Conservation (phyloP, 306 rosid species). For the Calophaca sinica region DNA sequence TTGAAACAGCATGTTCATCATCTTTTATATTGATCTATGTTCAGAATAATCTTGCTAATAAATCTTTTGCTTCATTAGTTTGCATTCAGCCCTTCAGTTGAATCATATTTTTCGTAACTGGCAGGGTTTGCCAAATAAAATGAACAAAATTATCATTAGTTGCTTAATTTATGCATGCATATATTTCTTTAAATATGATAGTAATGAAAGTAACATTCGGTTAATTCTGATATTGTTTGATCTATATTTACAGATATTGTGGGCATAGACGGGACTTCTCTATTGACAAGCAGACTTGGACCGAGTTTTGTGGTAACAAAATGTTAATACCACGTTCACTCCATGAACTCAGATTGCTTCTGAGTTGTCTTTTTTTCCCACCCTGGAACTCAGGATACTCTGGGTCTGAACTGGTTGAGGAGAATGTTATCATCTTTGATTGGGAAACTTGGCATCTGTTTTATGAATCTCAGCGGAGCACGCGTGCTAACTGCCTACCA, state of each 20-base stretch:
- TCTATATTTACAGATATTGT: conserved; percentile 19
- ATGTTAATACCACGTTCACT: not conserved
- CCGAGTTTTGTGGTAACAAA: conserved; percentile 15
- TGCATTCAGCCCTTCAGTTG: not conserved
- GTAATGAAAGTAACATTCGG: not conserved
- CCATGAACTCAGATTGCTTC: not conserved
- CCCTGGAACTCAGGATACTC: conserved; percentile 5
- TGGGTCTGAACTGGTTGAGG: conserved; percentile 17
- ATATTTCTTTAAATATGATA: not conserved
- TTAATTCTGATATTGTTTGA: conserved; percentile 39
- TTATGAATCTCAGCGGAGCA: not conserved
- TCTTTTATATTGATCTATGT: not conserved
- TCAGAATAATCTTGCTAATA: conserved; percentile 1
- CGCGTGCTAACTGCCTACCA: not conserved
- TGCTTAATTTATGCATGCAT: conserved; percentile 1
- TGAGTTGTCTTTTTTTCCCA: not conserved
- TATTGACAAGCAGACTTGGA: conserved; percentile 15
- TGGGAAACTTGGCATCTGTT: conserved; percentile 8
- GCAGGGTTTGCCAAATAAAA: conserved; percentile 15
- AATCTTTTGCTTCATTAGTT: conserved; percentile 1
- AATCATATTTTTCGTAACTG: not conserved
- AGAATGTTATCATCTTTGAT: not conserved
- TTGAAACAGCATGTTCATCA: not conserved
- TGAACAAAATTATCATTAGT: not conserved
- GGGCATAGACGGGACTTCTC: conserved; percentile 6